phyloP scores from a whole-genome alignment of 2,329 filamentous ascomycete genomes.

The Penicillium concentricum region DNA sequence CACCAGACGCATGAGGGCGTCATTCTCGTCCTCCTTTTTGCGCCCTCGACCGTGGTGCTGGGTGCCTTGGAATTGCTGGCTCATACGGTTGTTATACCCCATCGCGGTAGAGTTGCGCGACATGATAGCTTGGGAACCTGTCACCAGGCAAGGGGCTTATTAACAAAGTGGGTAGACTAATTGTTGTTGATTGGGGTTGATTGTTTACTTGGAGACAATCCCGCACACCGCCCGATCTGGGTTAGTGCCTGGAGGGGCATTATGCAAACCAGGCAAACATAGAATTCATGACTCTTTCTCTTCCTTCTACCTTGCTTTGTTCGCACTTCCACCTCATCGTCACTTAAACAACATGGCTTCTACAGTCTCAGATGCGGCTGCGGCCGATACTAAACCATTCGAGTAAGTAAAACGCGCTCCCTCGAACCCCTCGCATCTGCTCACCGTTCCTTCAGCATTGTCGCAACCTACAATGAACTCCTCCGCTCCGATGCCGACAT shows the following conservation, averaged over 20 bases:
- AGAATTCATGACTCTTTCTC: constrained; percentile 26
- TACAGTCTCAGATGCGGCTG: constrained; percentile 18
- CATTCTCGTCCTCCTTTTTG: constrained; percentile 58
- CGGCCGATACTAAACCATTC: constrained; percentile 34
- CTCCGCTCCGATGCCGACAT: constrained; percentile 73
- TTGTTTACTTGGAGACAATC: constrained; percentile 37
- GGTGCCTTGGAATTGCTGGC: constrained; percentile 51
- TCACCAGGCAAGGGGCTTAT: constrained; percentile 7
- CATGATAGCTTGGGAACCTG: background rate
- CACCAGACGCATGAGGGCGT: constrained; percentile 59
- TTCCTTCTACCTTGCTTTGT: constrained; percentile 3
- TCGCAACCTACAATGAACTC: constrained; percentile 64
- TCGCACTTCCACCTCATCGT: constrained; percentile 7
- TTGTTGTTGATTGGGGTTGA: constrained; percentile 25
- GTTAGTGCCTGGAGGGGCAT: constrained; percentile 37
- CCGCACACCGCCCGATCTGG: constrained; percentile 23
- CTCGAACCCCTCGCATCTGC: constrained; percentile 1
- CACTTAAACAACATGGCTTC: constrained; percentile 30
- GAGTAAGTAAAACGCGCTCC: constrained; percentile 32
- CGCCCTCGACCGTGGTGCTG: constrained; percentile 49
- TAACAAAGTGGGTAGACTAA: constrained; percentile 8
- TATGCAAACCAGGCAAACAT: constrained; percentile 41
- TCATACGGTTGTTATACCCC: constrained; percentile 55
- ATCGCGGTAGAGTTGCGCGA: constrained; percentile 31
- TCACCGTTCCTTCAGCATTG: constrained; percentile 50